Conservation (phyloP, 2,329 filamentous ascomycete species). For the Lasiodiplodia sp. region DNA sequence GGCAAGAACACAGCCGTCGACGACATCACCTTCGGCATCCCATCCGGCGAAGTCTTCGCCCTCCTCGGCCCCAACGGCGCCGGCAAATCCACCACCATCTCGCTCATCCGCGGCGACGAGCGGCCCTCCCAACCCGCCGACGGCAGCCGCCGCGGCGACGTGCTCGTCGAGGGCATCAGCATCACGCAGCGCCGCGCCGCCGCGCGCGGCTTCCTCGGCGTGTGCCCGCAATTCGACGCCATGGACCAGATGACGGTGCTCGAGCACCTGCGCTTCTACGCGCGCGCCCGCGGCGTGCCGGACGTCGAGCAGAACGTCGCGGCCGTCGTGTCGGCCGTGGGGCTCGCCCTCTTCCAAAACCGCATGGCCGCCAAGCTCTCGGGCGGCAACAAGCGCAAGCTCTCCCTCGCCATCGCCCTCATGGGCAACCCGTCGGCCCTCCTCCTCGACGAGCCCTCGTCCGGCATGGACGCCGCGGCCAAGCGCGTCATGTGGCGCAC, state of each 20-base stretch:
- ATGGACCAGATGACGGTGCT: slow-evolving; percentile 90
- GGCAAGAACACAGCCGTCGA: slow-evolving; percentile 78
- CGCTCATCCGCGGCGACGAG: slow-evolving; percentile 86
- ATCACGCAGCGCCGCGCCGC: slow-evolving; percentile 75
- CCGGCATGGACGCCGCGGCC: slow-evolving; percentile 86
- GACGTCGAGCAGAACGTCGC: slow-evolving; percentile 79
- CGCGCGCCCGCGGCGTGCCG: slow-evolving; percentile 78
- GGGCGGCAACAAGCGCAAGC: slow-evolving; percentile 92
- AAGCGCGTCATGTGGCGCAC: slow-evolving; percentile 96
- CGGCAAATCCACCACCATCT: slow-evolving; percentile 90
- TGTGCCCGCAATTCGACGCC: slow-evolving; percentile 79
- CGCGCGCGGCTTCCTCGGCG: slow-evolving; percentile 81
- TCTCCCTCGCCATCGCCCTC: slow-evolving; percentile 85
- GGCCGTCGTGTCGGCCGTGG: slow-evolving; percentile 81
- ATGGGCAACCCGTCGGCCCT: slow-evolving; percentile 92
- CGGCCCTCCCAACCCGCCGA: slow-evolving; percentile 63
- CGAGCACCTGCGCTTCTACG: slow-evolving; percentile 89
- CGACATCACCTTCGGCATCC: slow-evolving; percentile 84
- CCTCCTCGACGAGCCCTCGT: slow-evolving; percentile 87
- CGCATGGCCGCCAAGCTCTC: slow-evolving; percentile 82
- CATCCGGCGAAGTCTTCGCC: slow-evolving; percentile 83
- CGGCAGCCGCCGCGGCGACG: slow-evolving; percentile 69
- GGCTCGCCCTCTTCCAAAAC: slow-evolving; percentile 72
- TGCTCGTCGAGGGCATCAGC: slow-evolving; percentile 80
- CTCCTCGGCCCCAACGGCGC: slow-evolving; percentile 90